Conservation (phyloP, 2,329 filamentous ascomycete species). For the Elsinoe fawcettii region DNA sequence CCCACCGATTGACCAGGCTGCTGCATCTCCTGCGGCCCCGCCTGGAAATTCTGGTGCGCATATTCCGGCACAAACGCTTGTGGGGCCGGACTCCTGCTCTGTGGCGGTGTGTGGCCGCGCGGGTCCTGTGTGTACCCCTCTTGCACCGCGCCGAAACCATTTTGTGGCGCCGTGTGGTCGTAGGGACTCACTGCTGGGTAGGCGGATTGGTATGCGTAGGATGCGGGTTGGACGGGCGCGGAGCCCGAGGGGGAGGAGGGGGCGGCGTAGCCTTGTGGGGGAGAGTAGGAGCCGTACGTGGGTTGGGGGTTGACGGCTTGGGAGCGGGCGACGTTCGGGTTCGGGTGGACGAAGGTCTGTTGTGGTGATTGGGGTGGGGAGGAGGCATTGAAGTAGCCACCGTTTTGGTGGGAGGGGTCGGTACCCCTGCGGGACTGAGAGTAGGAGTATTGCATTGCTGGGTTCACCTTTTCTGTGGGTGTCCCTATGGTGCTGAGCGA, state of each 20-base stretch:
- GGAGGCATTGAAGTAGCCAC: constrained; percentile 10
- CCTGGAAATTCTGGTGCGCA: constrained; percentile 10
- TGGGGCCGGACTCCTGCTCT: not conserved
- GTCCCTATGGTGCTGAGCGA: constrained; percentile 26
- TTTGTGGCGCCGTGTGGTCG: not conserved
- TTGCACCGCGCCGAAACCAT: not conserved
- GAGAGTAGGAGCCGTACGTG: constrained; percentile 6
- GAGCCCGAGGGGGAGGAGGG: not conserved
- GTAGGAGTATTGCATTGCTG: constrained; percentile 15
- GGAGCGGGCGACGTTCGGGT: constrained; percentile 15
- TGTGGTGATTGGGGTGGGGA: not conserved
- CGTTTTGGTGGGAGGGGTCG: constrained; percentile 9
- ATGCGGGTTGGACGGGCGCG: not conserved
- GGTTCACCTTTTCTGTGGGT: constrained; percentile 19
- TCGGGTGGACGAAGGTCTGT: constrained; percentile 13
- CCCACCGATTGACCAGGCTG: constrained; percentile 8
- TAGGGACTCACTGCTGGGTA: constrained; percentile 8
- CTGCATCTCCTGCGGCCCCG: constrained; percentile 8
- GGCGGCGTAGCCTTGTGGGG: constrained; percentile 5
- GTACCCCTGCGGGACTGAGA: constrained; percentile 10
- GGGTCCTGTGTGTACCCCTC: not conserved
- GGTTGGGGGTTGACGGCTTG: not conserved
- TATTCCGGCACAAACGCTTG: constrained; percentile 6
- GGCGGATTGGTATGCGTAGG: not conserved
- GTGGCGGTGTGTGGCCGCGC: not conserved